Conservation (phyloP, 805 yeast species). For the Monosporozyma yasuniensis region DNA sequence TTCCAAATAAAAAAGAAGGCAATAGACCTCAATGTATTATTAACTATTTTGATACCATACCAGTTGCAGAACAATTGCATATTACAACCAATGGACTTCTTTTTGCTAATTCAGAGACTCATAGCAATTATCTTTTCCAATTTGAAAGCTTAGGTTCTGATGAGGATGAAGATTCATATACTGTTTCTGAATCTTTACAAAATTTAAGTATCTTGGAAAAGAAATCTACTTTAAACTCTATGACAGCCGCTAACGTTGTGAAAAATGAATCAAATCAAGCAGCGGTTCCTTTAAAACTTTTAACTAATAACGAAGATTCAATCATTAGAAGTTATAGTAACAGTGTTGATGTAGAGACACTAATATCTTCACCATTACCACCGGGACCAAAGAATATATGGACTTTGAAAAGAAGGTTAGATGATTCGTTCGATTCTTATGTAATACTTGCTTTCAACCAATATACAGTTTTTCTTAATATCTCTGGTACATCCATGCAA, state of each 20-base stretch:
- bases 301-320: slow-evolving; percentile 22
- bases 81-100: slow-evolving; percentile 71
- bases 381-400: slow-evolving; percentile 51
- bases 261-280: slow-evolving; percentile 6
- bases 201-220: slow-evolving; percentile 54
- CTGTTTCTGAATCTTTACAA: slow-evolving; percentile 32
- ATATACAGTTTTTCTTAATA: slow-evolving; percentile 18
- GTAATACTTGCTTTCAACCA: slow-evolving; percentile 19
- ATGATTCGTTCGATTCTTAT: slow-evolving; percentile 19
- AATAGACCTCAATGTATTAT: slow-evolving; percentile 38
- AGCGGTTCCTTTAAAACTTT: slow-evolving; percentile 18
- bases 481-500: slow-evolving; percentile 46
- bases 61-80: slow-evolving; percentile 44
- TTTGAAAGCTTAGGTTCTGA: slow-evolving; percentile 64
- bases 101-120: slow-evolving; percentile 53
- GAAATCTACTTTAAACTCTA: slow-evolving; percentile 41
- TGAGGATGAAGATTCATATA: slow-evolving; percentile 16
- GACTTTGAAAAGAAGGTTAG: slow-evolving; percentile 42
- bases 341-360: slow-evolving; percentile 50
- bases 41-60: slow-evolving; percentile 70
- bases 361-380: slow-evolving; percentile 74
- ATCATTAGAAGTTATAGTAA: slow-evolving; percentile 40
- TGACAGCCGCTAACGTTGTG: slow-evolving; percentile 35
- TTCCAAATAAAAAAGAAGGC: slow-evolving; percentile 32
- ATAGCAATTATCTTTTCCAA: slow-evolving; percentile 65